These are phyloP conservation scores for Prasinococcaceae sp. DNA, from an alignment of 139 green algal species.

Conservation along the genomic window DNA sequence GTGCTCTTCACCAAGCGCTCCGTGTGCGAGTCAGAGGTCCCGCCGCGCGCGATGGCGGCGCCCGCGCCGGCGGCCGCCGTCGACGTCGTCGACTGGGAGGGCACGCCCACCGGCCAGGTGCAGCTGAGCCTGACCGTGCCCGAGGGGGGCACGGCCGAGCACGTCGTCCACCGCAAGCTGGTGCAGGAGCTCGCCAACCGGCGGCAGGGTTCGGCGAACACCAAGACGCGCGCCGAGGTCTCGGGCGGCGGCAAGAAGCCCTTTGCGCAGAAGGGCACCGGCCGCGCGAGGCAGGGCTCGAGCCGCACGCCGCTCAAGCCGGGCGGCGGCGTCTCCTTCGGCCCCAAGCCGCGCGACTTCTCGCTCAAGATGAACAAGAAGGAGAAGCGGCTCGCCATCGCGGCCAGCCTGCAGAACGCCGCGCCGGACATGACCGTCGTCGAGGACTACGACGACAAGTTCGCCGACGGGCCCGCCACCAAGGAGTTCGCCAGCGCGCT, in stretches of 20 bases:
- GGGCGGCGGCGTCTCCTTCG: conserved; percentile 90
- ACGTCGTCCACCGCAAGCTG: too few species aligned
- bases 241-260: conserved; percentile 91
- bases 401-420: conserved; percentile 81
- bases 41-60: too few species aligned
- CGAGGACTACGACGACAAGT: conserved; percentile 38
- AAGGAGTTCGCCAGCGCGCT: conserved; percentile 60
- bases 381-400: conserved; percentile 80
- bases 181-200: too few species aligned
- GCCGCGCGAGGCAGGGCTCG: conserved; percentile 72
- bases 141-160: too few species aligned
- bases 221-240: conserved; percentile 80
- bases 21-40: too few species aligned
- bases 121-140: too few species aligned
- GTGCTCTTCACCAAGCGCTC: too few species aligned
- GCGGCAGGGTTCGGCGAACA: conserved; percentile 75
- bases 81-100: too few species aligned
- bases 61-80: too few species aligned
- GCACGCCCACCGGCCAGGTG: too few species aligned
- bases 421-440: conserved; percentile 70
- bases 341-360: conserved; percentile 95
- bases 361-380: conserved; percentile 98
- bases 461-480: conserved; percentile 50
- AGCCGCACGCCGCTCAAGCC: conserved; percentile 63
- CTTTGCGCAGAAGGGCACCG: conserved; percentile 92